These are phyloP conservation scores for Sindora glabra DNA, from an alignment of 306 rosid genomes.

Conservation along the genomic window DNA sequence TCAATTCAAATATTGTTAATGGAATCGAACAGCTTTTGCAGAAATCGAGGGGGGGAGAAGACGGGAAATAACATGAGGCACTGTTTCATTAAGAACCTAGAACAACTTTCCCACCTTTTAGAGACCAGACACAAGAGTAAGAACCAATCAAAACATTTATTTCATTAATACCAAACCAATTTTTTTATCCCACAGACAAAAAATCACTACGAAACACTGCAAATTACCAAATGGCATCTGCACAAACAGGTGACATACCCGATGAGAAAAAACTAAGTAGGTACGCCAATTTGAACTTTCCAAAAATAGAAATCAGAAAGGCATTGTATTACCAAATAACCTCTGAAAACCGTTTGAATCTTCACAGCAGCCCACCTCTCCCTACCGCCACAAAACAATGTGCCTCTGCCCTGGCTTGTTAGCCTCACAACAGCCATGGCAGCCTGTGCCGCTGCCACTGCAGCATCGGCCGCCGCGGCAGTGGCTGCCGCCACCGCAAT, in stretches of 20 bases:
- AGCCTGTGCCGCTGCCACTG: constrained; percentile 81
- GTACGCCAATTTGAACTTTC: constrained; percentile 4
- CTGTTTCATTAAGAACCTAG: constrained; percentile 48
- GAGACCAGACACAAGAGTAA: constrained; percentile 36
- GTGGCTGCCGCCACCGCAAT: constrained; percentile 98
- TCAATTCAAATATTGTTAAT: background rate
- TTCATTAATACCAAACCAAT: constrained; percentile 21
- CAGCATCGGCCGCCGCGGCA: constrained; percentile 84
- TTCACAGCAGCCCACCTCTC: constrained; percentile 63
- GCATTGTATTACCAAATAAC: constrained; percentile 70
- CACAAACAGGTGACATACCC: constrained; percentile 3
- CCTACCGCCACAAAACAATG: constrained; percentile 48
- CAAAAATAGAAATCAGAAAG: background rate
- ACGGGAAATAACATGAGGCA: too few relatives aligned
- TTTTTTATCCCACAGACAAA: background rate
- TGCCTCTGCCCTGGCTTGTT: constrained; percentile 56
- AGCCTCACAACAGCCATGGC: constrained; percentile 86
- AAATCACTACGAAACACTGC: constrained; percentile 6
- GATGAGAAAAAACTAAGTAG: background rate
- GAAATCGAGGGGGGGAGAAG: too few relatives aligned
- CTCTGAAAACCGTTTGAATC: constrained; percentile 88
- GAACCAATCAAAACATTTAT: constrained; percentile 38
- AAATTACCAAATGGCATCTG: background rate
- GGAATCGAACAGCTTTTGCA: background rate
- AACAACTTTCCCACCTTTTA: constrained; percentile 16